Evolutionary conservation across 2,329 filamentous ascomycete species (phyloP), one percentile per base, ranked within the genome.

Genomic region (Trichoderma polysporum): DNA sequence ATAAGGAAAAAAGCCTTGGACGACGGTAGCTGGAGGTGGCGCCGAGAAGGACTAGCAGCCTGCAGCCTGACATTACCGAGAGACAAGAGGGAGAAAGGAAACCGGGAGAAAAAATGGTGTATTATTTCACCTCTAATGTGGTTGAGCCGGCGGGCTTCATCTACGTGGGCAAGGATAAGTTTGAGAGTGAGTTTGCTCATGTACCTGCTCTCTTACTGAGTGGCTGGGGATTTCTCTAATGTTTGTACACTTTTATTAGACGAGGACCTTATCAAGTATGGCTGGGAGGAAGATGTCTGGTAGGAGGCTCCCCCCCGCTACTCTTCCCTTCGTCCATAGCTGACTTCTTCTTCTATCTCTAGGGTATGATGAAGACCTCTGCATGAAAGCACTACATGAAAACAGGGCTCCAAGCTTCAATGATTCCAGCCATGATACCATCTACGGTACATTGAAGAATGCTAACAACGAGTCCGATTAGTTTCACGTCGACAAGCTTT

Each of bases 131-230:
- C 1, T 98, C 94, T 29, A 94, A 87, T 69, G 88, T 89, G 49
- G 92, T 97, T 45, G 85, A 89, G 13, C 94, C 95, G 2, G 78
- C 93, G 35, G 94, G 93, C 49, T 94, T 90, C 77, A 89, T 99
- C 75, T 99, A 99, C 78, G 93, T 97, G 68, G 95, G 95, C 79
- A 99, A 98, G 80, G 95, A 99, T 84, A 99, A 99, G 82, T 94
- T 95, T 73, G 95, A 99, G 84, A 99, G 95, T 97, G 84, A 76
- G 90, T 73, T 69, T 70, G 64, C 66, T 66, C 27, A 2, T 15
- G 17, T 12, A 45, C 13, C 41, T 10, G 22, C 29, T 12, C 31
- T 41, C 2, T 13, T 15, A 35, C 45, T 10, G 19, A 25, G 15
- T 29, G 13, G 27, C 19, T n/a, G 31, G 49, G 17, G 25, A 49